Evolutionary conservation across 2,329 filamentous ascomycete genomes (phyloP), one percentile per base, ranked within the genome.

Genomic region (Neurospora sp.): DNA sequence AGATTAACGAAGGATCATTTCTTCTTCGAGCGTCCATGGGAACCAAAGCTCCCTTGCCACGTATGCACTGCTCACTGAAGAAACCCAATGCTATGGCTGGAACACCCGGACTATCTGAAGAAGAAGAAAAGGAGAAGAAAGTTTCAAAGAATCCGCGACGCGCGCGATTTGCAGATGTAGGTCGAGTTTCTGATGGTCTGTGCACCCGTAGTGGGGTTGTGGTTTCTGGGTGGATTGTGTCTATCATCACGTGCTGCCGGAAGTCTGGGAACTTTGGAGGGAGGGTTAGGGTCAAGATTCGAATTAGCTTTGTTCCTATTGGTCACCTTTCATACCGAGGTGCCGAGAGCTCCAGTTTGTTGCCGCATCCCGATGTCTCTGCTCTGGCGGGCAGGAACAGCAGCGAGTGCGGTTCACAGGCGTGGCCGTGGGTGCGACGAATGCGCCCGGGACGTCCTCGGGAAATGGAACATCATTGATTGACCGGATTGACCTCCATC

Each of bases 1-100:
- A 83, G 84, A 86, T 86, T 86, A 86, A 86, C 84, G 84, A 85
- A 80, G 82, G 84, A 85, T 84, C 83, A 73, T 76, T 78, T 83
- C 75, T 79, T 85, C 84, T 85, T 76, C 80, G 80, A 82, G 77
- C 78, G 74, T 75, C 77, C 79, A 77, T 75, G 70, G 76, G 72
- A 74, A 75, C 74, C 76, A 77, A 78, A 78, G 77, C 75, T 71
- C 73, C 71, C 73, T 71, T 73, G 70, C 77, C 76, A 74, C 73
- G 67, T 71, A 69, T 74, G 77, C 78, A 78, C 76, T 77, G 73
- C 74, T 72, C 73, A 77, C 73, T 71, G 74, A 71, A 70, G 66
- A 66, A 71, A 71, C 74, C 75, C 74, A 71, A 74, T 69, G 71
- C 76, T 69, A 72, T 75, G 77, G 73, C 74, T 79, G 81, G 80